These are phyloP conservation scores for Globisporangium spinosum DNA, from an alignment of 352 stramenopile species.

Conservation along the genomic window DNA sequence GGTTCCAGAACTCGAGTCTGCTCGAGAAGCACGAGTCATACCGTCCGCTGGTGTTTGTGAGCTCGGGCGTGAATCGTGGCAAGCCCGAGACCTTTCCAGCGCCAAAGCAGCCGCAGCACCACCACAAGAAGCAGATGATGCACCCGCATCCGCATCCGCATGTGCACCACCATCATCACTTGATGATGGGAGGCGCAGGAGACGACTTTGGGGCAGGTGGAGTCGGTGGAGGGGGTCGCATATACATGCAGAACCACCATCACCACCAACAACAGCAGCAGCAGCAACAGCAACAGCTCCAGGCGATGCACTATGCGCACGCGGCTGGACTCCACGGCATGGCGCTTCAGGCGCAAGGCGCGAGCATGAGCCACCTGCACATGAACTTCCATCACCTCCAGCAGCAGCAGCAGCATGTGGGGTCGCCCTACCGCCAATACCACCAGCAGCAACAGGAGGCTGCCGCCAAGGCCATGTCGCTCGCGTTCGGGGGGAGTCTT, in stretches of 20 bases:
- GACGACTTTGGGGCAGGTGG: not conserved
- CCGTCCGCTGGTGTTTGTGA: slow-evolving; percentile 90
- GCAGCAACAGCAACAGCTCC: slow-evolving; percentile 15
- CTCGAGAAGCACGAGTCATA: slow-evolving; percentile 93
- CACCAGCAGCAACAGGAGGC: slow-evolving; percentile 24
- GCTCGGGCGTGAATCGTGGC: slow-evolving; percentile 60
- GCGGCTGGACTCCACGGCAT: not conserved
- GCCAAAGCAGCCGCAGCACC: slow-evolving; percentile 40
- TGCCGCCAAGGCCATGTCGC: slow-evolving; percentile 6
- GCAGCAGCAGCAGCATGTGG: slow-evolving; percentile 13
- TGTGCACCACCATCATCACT: slow-evolving; percentile 21
- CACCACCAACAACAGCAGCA: slow-evolving; percentile 16
- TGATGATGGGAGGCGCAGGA: slow-evolving; percentile 17
- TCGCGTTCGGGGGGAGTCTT: not conserved
- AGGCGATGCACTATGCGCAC: slow-evolving; percentile 20
- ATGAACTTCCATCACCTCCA: slow-evolving; percentile 6
- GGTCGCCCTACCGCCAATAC: slow-evolving; percentile 18
- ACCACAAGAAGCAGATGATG: slow-evolving; percentile 37
- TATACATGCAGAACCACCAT: slow-evolving; percentile 17
- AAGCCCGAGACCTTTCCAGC: slow-evolving; percentile 64
- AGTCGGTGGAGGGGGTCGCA: not conserved
- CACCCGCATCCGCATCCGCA: slow-evolving; percentile 5
- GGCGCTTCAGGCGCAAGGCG: not conserved
- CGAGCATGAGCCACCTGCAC: slow-evolving; percentile 10
- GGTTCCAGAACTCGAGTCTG: slow-evolving; percentile 98